Evolutionary conservation across 2,329 filamentous ascomycete genomes (phyloP), one percentile per base, ranked within the genome.

Genomic region (Ascochyta lentis): DNA sequence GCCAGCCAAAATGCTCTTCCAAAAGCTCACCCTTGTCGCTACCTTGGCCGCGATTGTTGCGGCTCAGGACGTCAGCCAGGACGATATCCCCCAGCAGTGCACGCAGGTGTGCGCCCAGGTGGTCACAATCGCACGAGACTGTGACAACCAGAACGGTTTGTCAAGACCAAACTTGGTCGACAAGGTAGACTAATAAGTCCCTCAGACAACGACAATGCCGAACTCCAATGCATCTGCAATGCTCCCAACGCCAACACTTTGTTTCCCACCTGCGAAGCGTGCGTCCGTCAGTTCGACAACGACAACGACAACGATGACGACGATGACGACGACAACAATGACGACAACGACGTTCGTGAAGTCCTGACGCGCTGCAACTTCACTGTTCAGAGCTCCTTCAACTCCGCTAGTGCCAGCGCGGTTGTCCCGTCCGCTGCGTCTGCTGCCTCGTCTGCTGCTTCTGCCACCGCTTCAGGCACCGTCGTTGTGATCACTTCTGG

Each of bases 81-180:
- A 68, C 52, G 68, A 73, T 27, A 64, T 75, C 19, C 72, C 72
- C 9, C 39, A 33, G 16, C 63, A 69, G 45, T 74, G 72, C 62
- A 64, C 56, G 3, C 57, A 61, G 15, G 51, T 70, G n/a, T 74
- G 71, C 58, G 55, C 65, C 6, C 51, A 60, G 27, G 62, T 72
- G 9, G 61, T 68, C 9, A 55, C 54, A 9, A 61, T 70, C 13
- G 50, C 66, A n/a, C 56, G 47, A 13, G 54, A 62, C 35, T 74
- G 71, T 46, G 66, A 73, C 56, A 53, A 55, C 10, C 56, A 64
- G 38, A 60, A 58, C 40, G 54, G 66, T 67, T 64, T n/a, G 53
- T 34, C 23, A 6, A 7, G 3, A 33, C 6, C 33, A 43, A 44
- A 38, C 46, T 22, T 10, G 19, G 5, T 13, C 9, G 13, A n/a